A percentile compares a stretch with the other conserved stretches of the same genome.
Evolutionary conservation across 2,329 filamentous ascomycete species (phyloP).

Genomic region (Microascus cirrosus): DNA sequence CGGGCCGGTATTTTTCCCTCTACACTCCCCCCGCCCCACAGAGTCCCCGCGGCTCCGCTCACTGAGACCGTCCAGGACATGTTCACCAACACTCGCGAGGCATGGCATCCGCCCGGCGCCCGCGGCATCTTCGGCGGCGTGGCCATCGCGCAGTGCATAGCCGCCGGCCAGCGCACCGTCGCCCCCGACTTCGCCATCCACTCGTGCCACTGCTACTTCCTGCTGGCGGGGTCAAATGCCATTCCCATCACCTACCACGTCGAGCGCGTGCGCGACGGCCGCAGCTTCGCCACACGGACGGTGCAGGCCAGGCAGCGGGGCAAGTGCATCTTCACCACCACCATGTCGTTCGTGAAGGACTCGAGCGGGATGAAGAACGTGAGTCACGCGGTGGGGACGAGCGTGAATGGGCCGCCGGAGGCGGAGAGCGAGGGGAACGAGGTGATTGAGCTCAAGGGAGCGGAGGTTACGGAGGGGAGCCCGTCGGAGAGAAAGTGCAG

Average conservation of each 20-base stretch:
- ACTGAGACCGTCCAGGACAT: slow-evolving; percentile 50
- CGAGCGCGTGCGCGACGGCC: slow-evolving; percentile 82
- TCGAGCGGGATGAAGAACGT: slow-evolving; percentile 42
- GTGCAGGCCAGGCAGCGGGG: slow-evolving; percentile 91
- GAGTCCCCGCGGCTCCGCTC: background rate
- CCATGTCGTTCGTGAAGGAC: slow-evolving; percentile 71
- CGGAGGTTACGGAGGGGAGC: slow-evolving; percentile 26
- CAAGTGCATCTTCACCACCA: slow-evolving; percentile 88
- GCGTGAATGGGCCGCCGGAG: slow-evolving; percentile 20
- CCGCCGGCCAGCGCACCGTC: slow-evolving; percentile 81
- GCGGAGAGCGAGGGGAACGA: slow-evolving; percentile 35
- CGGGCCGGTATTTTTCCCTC: slow-evolving; percentile 47
- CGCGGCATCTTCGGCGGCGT: slow-evolving; percentile 89
- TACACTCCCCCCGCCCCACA: background rate
- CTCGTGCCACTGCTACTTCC: slow-evolving; percentile 98
- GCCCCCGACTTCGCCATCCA: slow-evolving; percentile 72
- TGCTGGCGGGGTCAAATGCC: slow-evolving; percentile 75
- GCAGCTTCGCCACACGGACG: slow-evolving; percentile 81
- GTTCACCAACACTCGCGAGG: slow-evolving; percentile 84
- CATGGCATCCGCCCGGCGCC: slow-evolving; percentile 88
- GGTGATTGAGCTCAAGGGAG: slow-evolving; percentile 17
- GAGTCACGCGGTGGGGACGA: slow-evolving; percentile 44
- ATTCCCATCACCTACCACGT: slow-evolving; percentile 92
- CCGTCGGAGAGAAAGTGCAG: slow-evolving; percentile 55
- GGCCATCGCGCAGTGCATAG: slow-evolving; percentile 84